Conservation (phyloP, 192 early-diverging fungal species). For the Coemansia sp. region DNA sequence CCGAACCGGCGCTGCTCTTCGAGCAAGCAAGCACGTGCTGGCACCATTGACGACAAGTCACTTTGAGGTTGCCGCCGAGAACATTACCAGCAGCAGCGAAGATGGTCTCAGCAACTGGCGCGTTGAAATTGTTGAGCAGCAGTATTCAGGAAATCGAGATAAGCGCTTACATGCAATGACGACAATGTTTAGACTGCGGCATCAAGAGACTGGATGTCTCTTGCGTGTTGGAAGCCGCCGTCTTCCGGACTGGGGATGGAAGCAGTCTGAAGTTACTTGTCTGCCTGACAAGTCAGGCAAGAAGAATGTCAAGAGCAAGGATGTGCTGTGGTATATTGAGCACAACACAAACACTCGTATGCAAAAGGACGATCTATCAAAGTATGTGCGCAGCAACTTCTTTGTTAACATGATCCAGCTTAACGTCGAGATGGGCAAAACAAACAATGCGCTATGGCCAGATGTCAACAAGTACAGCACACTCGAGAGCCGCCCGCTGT, state of each 20-base stretch:
- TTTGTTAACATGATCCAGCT: conserved; percentile 42
- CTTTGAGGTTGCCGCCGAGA: conserved; percentile 59
- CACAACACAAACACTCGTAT: conserved; percentile 36
- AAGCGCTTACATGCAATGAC: conserved; percentile 58
- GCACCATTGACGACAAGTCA: conserved; percentile 67
- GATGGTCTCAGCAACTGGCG: conserved; percentile 69
- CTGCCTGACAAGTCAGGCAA: conserved; percentile 84
- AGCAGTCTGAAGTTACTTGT: conserved; percentile 88
- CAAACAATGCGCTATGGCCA: conserved; percentile 51
- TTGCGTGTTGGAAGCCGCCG: conserved; percentile 66
- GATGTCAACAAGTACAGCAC: conserved; percentile 54
- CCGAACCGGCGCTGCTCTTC: conserved; percentile 55
- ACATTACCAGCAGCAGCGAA: conserved; percentile 62
- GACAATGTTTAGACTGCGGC: conserved; percentile 71
- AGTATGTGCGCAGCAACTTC: conserved; percentile 34
- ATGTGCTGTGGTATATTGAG: conserved; percentile 57
- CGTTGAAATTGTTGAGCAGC: conserved; percentile 55
- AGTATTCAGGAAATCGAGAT: conserved; percentile 42
- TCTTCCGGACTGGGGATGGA: conserved; percentile 88
- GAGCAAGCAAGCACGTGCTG: conserved; percentile 60
- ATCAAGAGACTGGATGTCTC: conserved; percentile 72
- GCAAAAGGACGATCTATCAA: conserved; percentile 37
- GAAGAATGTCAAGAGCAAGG: conserved; percentile 46
- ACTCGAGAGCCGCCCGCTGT: conserved; percentile 61
- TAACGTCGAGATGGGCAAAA: conserved; percentile 51